phyloP scores from a whole-genome alignment of 1,139 yeast species.

The Hyphopichia buzzinii region DNA sequence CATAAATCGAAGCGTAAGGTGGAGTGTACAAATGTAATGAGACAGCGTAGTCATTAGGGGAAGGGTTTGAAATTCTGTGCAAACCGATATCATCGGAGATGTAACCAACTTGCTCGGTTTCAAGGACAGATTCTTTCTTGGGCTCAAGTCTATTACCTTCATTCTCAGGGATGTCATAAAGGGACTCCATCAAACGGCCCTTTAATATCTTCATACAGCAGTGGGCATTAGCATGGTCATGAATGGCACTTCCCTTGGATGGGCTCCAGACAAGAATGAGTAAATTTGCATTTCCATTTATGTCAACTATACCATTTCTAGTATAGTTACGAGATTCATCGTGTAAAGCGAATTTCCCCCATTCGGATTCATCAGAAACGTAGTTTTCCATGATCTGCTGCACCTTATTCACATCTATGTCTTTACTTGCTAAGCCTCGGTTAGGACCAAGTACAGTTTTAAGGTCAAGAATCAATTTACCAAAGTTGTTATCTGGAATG shows the following conservation, averaged over 20 bases:
- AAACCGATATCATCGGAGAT: conserved; percentile 67
- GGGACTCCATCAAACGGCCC: conserved; percentile 58
- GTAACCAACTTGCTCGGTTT: conserved; percentile 57
- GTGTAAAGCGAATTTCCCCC: conserved; percentile 58
- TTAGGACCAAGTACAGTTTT: conserved; percentile 31
- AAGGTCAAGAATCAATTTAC: conserved; percentile 28
- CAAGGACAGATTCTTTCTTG: conserved; percentile 33
- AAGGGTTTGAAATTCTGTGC: conserved; percentile 61
- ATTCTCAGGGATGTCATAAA: conserved; percentile 51
- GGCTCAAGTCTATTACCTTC: conserved; percentile 27
- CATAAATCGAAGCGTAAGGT: conserved; percentile 69
- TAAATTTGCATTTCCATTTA: conserved; percentile 67
- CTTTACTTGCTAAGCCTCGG: conserved; percentile 44
- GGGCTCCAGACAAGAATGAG: conserved; percentile 73
- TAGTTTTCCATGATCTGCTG: conserved; percentile 49
- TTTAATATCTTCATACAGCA: conserved; percentile 63
- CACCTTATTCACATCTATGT: conserved; percentile 53
- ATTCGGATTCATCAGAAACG: conserved; percentile 48
- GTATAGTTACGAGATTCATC: conserved; percentile 54
- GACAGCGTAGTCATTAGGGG: conserved; percentile 49
- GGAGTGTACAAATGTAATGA: conserved; percentile 76
- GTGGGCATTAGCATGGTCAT: conserved; percentile 78
- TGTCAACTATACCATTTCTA: conserved; percentile 64
- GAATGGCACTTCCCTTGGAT: conserved; percentile 63
- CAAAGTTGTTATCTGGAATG: conserved; percentile 22